A percentile compares a stretch with the other conserved stretches of the same genome.
phyloP scores from a whole-genome alignment of 108 stramenopile genomes.

The Aureococcus anophagefferens region DNA sequence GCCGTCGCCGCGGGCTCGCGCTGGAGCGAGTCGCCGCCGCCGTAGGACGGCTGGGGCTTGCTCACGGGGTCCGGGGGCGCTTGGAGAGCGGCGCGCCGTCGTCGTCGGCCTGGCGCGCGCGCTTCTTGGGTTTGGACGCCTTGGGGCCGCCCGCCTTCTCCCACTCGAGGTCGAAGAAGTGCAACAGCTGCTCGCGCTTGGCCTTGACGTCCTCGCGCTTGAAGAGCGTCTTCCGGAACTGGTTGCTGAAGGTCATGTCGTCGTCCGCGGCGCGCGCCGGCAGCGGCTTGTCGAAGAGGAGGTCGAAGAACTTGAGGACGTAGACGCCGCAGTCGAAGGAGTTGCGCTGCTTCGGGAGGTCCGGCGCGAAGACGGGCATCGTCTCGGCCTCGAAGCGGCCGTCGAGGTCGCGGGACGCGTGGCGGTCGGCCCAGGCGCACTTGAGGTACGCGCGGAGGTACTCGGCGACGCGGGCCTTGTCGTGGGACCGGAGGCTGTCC shows the following conservation, averaged over 20 bases:
- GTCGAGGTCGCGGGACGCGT: not conserved
- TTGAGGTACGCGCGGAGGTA: constrained; percentile 17
- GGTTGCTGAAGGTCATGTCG: not conserved
- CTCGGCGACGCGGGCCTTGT: constrained; percentile 35
- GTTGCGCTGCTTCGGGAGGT: not conserved
- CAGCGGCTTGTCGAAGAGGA: not conserved
- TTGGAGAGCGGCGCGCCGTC: too few species aligned
- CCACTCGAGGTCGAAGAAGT: not conserved
- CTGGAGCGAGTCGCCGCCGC: too few species aligned
- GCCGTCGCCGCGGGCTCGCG: too few species aligned
- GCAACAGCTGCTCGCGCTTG: not conserved
- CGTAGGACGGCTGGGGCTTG: too few species aligned
- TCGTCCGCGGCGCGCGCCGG: not conserved
- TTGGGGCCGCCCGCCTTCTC: too few species aligned
- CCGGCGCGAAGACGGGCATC: not conserved
- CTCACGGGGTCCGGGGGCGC: too few species aligned
- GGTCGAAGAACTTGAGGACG: constrained; percentile 1
- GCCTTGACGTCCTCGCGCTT: not conserved
- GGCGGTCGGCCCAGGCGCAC: not conserved
- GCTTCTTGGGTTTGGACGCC: too few species aligned
- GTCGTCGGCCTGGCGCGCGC: too few species aligned
- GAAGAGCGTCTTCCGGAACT: not conserved
- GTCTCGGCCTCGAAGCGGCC: not conserved
- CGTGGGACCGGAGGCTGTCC: constrained; percentile 66
- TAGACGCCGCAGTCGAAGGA: constrained; percentile 1